These are phyloP conservation scores for Lepraria neglecta DNA, from an alignment of 495 filamentous ascomycete species.

Conservation along the genomic window DNA sequence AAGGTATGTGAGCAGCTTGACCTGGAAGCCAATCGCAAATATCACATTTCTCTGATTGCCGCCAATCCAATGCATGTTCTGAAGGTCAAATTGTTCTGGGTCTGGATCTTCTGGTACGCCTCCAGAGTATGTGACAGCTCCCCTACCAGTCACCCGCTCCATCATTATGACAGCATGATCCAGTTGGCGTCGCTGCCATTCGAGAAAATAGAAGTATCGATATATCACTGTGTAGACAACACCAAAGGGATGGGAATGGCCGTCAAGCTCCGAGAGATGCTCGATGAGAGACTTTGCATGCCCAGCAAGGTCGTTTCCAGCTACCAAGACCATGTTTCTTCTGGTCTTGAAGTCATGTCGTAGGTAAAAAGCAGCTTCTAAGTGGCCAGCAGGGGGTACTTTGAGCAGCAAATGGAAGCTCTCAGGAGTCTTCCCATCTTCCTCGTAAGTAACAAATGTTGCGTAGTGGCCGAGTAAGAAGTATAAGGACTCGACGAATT, in stretches of 20 bases:
- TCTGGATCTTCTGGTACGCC: slow-evolving; percentile 1
- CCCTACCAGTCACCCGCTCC: not conserved
- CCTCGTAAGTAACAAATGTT: slow-evolving; percentile 1
- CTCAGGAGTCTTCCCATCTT: not conserved
- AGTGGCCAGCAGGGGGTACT: not conserved
- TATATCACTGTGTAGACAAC: slow-evolving; percentile 1
- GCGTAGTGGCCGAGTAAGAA: not conserved
- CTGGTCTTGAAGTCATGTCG: not conserved
- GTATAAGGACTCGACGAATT: slow-evolving; percentile 4
- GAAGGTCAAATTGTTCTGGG: slow-evolving; percentile 2
- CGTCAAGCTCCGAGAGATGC: not conserved
- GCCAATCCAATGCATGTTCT: not conserved
- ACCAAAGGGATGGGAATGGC: slow-evolving; percentile 1
- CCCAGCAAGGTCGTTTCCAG: not conserved
- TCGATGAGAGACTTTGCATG: not conserved
- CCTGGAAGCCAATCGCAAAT: not conserved
- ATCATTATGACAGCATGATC: slow-evolving; percentile 1
- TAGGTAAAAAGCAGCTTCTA: not conserved
- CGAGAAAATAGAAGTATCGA: not conserved
- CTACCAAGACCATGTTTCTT: not conserved
- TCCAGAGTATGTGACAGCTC: not conserved
- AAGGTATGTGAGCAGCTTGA: slow-evolving; percentile 3
- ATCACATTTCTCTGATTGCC: not conserved
- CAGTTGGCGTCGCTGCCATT: not conserved
- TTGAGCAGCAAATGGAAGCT: slow-evolving; percentile 2